Evolutionary conservation across 108 stramenopile species (phyloP).

Genomic region (Aurantiochytrium sp.): DNA sequence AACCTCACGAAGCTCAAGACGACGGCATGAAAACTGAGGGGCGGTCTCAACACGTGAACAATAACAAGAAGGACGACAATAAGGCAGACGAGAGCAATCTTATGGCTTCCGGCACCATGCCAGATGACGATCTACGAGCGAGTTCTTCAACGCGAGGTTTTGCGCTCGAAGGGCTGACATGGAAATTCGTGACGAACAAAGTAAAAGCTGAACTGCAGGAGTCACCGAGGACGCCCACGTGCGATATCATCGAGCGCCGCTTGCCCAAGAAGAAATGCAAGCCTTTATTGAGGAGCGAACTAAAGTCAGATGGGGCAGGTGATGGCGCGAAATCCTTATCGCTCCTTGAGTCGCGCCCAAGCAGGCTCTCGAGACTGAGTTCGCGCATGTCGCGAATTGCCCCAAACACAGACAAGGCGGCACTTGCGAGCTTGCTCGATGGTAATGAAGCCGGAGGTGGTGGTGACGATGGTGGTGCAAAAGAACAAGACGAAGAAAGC

Average conservation of each 20-base stretch:
- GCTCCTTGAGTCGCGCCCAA: not conserved
- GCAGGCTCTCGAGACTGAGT: not conserved
- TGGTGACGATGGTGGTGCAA: not conserved
- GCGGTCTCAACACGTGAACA: no score
- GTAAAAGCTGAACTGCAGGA: not conserved
- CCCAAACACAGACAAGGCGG: not conserved
- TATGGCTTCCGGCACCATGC: no score
- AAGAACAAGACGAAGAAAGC: no score
- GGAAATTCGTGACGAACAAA: not conserved
- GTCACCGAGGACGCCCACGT: not conserved
- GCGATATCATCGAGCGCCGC: not conserved
- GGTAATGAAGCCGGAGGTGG: not conserved
- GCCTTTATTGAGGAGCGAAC: not conserved
- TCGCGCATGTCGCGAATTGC: not conserved
- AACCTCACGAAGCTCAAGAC: no score
- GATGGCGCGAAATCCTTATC: not conserved
- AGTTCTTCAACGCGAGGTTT: not conserved
- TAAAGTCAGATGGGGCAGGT: not conserved
- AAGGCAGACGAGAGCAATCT: no score
- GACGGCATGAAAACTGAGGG: no score
- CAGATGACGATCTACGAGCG: no score
- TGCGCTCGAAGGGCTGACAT: not conserved
- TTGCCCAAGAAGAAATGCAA: not conserved
- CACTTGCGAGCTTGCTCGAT: not conserved
- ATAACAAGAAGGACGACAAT: no score